Evolutionary conservation across 257 asterid genomes (phyloP).

Genomic region (Henckelia pumila): DNA sequence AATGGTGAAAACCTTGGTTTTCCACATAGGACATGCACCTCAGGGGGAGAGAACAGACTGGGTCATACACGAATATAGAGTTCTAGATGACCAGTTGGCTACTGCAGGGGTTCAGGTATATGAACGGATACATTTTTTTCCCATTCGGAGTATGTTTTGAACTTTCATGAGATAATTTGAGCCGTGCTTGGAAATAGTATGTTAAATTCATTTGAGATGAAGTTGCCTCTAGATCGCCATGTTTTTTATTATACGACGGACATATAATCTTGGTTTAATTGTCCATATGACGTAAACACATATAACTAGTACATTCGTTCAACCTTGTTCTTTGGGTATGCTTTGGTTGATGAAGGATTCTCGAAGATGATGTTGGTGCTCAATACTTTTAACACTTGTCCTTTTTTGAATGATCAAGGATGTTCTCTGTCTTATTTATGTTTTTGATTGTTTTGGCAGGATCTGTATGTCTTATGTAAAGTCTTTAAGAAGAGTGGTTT

Average conservation of each 20-base stretch:
- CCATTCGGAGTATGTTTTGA: neutral
- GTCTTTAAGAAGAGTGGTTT: conserved; percentile 74
- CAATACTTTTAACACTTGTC: too few relatives aligned
- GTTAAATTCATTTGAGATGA: too few relatives aligned
- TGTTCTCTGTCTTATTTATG: neutral
- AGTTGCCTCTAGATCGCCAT: neutral
- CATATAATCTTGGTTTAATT: too few relatives aligned
- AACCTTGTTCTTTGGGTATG: neutral
- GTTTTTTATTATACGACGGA: too few relatives aligned
- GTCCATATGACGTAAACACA: too few relatives aligned
- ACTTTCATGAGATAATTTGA: neutral
- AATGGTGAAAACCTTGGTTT: conserved; percentile 69
- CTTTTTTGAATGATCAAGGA: too few relatives aligned
- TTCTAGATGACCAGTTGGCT: conserved; percentile 48
- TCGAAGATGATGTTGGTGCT: neutral
- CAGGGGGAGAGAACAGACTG: conserved; percentile 77
- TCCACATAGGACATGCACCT: conserved; percentile 74
- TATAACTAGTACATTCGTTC: neutral
- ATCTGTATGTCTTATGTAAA: conserved; percentile 65
- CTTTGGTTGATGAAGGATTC: neutral
- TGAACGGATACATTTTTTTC: neutral
- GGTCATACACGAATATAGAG: conserved; percentile 71
- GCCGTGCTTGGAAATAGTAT: neutral
- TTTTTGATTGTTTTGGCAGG: conserved; percentile 44
- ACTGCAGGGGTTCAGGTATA: conserved; percentile 64